These are phyloP conservation scores for Malassezia slooffiae DNA, from an alignment of 1,284 basidiomycete species.

Conservation along the genomic window DNA sequence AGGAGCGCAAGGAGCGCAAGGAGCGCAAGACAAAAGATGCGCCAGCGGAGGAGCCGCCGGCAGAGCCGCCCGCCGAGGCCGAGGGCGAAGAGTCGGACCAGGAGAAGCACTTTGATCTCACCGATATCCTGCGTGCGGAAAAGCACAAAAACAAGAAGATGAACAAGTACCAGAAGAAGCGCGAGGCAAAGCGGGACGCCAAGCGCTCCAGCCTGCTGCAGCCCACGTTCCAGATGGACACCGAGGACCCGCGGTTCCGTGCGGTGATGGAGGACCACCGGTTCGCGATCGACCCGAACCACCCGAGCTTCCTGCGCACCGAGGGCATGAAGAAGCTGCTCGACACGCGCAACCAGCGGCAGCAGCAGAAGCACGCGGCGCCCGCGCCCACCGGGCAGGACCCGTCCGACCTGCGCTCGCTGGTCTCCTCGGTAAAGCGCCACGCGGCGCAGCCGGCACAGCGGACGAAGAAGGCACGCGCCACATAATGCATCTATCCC, in stretches of 20 bases:
- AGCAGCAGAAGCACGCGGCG: too few relatives aligned
- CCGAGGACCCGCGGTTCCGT: conserved; percentile 77
- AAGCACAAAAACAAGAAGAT: conserved; percentile 23
- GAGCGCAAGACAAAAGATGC: conserved; percentile 7
- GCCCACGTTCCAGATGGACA: conserved; percentile 62
- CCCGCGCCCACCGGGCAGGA: too few relatives aligned
- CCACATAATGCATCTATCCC: too few relatives aligned
- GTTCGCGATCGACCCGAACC: conserved; percentile 89
- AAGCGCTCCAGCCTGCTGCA: conserved; percentile 47
- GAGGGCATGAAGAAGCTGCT: conserved; percentile 40
- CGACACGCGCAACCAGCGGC: conserved; percentile 22
- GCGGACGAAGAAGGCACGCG: conserved; percentile 1
- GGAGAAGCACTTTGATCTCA: conserved; percentile 73
- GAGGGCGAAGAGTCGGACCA: conserved; percentile 24
- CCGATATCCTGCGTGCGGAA: conserved; percentile 75
- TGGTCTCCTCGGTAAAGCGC: conserved; percentile 13
- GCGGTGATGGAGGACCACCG: conserved; percentile 76
- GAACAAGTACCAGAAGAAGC: conserved; percentile 26
- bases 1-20: conserved; percentile 11
- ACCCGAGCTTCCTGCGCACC: conserved; percentile 54
- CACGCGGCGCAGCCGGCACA: not conserved
- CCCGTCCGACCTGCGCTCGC: conserved; percentile 3
- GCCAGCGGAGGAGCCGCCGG: not conserved
- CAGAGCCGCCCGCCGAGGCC: conserved; percentile 5
- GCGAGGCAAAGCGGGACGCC: conserved; percentile 25